Evolutionary conservation across 2,329 filamentous ascomycete genomes (phyloP).

Genomic region (Fusarium nelsonii): DNA sequence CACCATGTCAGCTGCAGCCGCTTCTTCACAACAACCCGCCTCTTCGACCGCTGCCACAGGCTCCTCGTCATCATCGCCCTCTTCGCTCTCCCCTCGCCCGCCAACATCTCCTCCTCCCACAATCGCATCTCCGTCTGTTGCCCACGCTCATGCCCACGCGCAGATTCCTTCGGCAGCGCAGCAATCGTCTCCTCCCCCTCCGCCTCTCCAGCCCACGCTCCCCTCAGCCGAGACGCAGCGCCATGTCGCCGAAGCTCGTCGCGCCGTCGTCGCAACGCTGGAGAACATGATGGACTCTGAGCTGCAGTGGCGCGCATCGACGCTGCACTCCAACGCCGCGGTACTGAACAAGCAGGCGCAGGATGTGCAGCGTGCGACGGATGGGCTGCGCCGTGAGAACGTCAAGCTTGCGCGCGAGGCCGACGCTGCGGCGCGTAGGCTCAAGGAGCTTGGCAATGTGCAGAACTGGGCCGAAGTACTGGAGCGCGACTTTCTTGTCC

Average conservation of each 20-base stretch:
- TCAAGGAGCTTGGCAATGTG: constrained; percentile 85
- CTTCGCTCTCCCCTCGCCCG: constrained; percentile 40
- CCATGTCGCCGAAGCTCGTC: constrained; percentile 68
- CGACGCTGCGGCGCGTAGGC: constrained; percentile 69
- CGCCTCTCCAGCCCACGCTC: constrained; percentile 53
- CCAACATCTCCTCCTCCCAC: constrained; percentile 46
- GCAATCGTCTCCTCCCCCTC: constrained; percentile 31
- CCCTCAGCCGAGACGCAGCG: constrained; percentile 59
- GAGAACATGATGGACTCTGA: constrained; percentile 77
- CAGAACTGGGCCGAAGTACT: constrained; percentile 91
- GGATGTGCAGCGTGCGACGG: constrained; percentile 71
- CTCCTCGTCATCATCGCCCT: constrained; percentile 40
- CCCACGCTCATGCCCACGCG: constrained; percentile 38
- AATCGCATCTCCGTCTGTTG: constrained; percentile 43
- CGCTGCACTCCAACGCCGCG: constrained; percentile 76
- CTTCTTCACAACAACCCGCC: constrained; percentile 27
- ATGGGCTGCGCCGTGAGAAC: constrained; percentile 71
- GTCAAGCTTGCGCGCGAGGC: constrained; percentile 74
- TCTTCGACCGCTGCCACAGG: constrained; percentile 21
- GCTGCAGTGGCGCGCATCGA: constrained; percentile 74
- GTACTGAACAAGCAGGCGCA: constrained; percentile 76
- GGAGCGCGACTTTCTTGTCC: constrained; percentile 73
- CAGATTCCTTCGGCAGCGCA: constrained; percentile 27
- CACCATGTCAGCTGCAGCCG: constrained; percentile 27
- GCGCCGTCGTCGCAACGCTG: constrained; percentile 71